Percentiles rank a stretch among this genome's conserved stretches.
These are phyloP conservation scores for Fusarium lateritium DNA, from an alignment of 2,329 filamentous ascomycete species.

Conservation along the genomic window DNA sequence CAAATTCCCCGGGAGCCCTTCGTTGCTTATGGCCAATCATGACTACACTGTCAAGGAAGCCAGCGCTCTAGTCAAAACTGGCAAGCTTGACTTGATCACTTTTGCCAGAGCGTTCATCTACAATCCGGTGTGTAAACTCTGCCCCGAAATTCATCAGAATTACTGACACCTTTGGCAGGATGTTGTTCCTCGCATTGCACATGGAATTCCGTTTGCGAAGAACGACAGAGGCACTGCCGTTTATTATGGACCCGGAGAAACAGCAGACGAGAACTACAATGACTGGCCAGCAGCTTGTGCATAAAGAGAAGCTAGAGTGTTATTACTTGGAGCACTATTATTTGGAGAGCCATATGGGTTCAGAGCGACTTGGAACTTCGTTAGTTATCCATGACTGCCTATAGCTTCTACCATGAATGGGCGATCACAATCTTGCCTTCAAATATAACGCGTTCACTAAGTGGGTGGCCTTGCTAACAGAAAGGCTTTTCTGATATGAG, in stretches of 20 bases:
- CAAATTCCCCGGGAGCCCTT: slow-evolving; percentile 7
- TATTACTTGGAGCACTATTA: too few species aligned
- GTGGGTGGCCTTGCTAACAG: too few species aligned
- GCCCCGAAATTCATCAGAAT: rapidly evolving
- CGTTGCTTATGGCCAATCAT: slow-evolving; percentile 20
- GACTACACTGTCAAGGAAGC: slow-evolving; percentile 14
- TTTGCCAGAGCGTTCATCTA: slow-evolving; percentile 12
- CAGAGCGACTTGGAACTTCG: too few species aligned
- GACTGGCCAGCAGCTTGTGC: slow-evolving; percentile 12
- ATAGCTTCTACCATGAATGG: too few species aligned
- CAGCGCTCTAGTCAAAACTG: background rate
- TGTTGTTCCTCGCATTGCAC: slow-evolving; percentile 2
- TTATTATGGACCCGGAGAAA: slow-evolving; percentile 1
- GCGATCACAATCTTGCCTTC: too few species aligned
- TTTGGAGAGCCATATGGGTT: too few species aligned
- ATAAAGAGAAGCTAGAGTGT: too few species aligned
- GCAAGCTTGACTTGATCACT: slow-evolving; percentile 9
- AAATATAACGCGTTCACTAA: too few species aligned
- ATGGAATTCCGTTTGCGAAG: background rate
- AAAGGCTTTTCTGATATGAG: too few species aligned
- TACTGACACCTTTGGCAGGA: background rate
- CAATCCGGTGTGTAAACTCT: slow-evolving; percentile 5
- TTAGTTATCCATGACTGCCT: too few species aligned
- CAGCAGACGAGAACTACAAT: slow-evolving; percentile 12
- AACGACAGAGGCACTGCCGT: slow-evolving; percentile 6